phyloP scores from a whole-genome alignment of 805 yeast species.

The Teunomyces aglyptinius region DNA sequence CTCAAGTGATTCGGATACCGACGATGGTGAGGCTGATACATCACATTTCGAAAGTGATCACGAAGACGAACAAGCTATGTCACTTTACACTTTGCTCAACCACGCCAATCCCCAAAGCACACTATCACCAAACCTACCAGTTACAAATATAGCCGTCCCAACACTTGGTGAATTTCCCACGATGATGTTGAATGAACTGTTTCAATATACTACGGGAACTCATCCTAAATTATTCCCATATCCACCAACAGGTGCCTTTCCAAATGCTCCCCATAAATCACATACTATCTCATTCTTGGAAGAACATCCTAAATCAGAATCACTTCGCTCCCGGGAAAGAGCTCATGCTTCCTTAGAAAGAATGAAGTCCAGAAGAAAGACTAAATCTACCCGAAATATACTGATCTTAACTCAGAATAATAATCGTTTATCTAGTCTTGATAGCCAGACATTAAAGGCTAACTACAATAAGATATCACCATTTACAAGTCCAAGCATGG shows the following conservation, averaged over 20 bases:
- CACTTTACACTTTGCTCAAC: slow-evolving; percentile 55
- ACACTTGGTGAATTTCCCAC: slow-evolving; percentile 44
- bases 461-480: slow-evolving; percentile 12
- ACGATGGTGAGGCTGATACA: slow-evolving; percentile 16
- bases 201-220: neutral
- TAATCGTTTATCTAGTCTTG: slow-evolving; percentile 22
- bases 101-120: slow-evolving; percentile 19
- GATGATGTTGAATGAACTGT: slow-evolving; percentile 30
- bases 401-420: slow-evolving; percentile 24
- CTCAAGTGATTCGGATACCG: neutral
- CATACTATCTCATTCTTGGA: slow-evolving; percentile 18
- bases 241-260: neutral
- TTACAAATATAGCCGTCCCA: slow-evolving; percentile 30
- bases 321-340: slow-evolving; percentile 51
- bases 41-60: slow-evolving; percentile 33
- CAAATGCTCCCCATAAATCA: neutral
- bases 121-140: slow-evolving; percentile 7
- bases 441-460: slow-evolving; percentile 8
- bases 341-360: slow-evolving; percentile 65
- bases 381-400: slow-evolving; percentile 35
- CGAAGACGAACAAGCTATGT: slow-evolving; percentile 71
- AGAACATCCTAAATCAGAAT: slow-evolving; percentile 27
- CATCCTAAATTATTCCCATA: slow-evolving; percentile 4
- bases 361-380: slow-evolving; percentile 57
- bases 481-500: slow-evolving; percentile 20